A percentile compares a stretch with the other conserved stretches of the same genome.
phyloP scores from a whole-genome alignment of 2,329 filamentous ascomycete genomes.

The Dothideomycetidae sp. region DNA sequence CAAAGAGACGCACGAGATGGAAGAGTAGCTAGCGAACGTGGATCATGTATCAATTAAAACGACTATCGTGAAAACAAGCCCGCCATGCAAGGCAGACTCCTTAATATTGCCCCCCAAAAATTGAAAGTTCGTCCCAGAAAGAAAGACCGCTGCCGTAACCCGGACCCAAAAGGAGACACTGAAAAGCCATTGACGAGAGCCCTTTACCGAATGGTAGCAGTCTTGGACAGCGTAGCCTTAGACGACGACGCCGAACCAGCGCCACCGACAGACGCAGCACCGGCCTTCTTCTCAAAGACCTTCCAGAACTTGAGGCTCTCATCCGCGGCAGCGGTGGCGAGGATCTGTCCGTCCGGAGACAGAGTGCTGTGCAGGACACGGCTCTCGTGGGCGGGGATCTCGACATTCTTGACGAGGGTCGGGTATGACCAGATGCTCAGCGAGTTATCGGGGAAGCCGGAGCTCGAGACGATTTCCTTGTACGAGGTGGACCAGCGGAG shows the following conservation, averaged over 20 bases:
- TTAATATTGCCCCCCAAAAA: neutral
- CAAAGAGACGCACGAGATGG: too few relatives aligned
- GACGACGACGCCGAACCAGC: conserved; percentile 58
- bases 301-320: conserved; percentile 99
- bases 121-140: neutral
- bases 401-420: conserved; percentile 87
- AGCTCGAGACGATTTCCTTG: conserved; percentile 94
- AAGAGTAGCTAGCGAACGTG: neutral
- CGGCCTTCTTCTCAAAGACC: conserved; percentile 97
- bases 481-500: conserved; percentile 94
- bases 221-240: conserved; percentile 71
- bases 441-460: conserved; percentile 97
- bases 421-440: conserved; percentile 99
- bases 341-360: conserved; percentile 94
- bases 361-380: conserved; percentile 92
- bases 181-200: neutral
- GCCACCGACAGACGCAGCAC: conserved; percentile 48
- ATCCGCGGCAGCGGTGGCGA: conserved; percentile 88
- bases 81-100: too few relatives aligned
- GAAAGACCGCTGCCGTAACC: too few relatives aligned
- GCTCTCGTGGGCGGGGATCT: conserved; percentile 95
- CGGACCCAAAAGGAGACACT: conserved; percentile 1
- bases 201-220: conserved; percentile 52
- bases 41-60: neutral
- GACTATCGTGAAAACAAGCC: neutral